Base-by-base conservation (phyloP, 2,329 filamentous ascomycete genomes). In the Trichoderma koningiopsis region DNA sequence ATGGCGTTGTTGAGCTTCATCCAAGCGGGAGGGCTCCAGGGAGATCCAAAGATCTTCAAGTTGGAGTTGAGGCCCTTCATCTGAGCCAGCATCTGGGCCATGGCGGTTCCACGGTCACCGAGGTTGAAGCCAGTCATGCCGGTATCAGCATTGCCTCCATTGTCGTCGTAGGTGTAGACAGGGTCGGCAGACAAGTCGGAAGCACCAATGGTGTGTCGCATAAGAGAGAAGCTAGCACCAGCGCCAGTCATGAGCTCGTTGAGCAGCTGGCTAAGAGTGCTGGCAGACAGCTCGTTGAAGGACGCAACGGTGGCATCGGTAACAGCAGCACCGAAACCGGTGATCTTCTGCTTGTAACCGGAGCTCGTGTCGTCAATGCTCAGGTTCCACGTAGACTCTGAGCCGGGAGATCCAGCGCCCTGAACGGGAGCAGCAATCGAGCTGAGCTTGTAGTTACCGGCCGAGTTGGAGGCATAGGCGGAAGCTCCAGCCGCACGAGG, bases 21-120 rank as follows among this genome's bases (percentile, higher is more conserved):
- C 80, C 80, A 82, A 0, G 76, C 80, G 4, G 80, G 80, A 0
- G 80, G 75, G 40, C 76, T 78, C 80, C 80, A 82, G 4, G 79
- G 73, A 27, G 77, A 79, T 1, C 80, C 80, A 16, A 82, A 62
- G 58, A 81, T 74, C 37, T 75, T 78, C 29, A 80, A 65, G 19
- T 73, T 72, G 8, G 80, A 72, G 52, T 80, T 76, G 24, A 80
- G 71, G 16, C 66, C 49, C 69, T 77, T 76, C 74, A 82, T 79
- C 43, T 76, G 71, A 8, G 75, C 74, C 64, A 82, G 72, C 73
- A 82, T 69, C 24, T 74, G 70, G 2, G 79, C 78, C 80, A 82
- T 81, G 63, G 76, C 76, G 19, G 72, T 76, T 14, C 80, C 80
- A 10, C 79, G 76, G 47, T 78, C 77, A 22, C 79, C 79, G 6